Base-by-base conservation (phyloP, 805 yeast species). In the Starmerella floricola region DNA sequence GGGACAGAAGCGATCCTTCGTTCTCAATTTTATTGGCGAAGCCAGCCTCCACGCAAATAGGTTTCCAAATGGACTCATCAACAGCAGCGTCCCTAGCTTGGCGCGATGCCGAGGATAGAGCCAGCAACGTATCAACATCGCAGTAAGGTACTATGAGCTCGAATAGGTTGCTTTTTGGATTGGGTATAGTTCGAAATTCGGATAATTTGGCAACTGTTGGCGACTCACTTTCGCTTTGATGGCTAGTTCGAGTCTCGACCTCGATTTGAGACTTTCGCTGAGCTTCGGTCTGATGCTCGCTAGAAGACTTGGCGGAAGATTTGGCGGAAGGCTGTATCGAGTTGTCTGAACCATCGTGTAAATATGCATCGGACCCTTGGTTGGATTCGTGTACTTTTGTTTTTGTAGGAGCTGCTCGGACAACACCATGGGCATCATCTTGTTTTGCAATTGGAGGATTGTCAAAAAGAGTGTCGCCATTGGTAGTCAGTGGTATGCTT, bases 31-130 rank as follows among this genome's bases (percentile, higher is more conserved):
- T 26, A 2, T 36, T 34, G 3, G 36, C 13, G 24, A 48, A 23
- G 1, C 48, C 52, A n/a, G 43, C 32, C 16, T 17, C 21, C 8
- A 20, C 37, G 27, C 44, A 34, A 8, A 40, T 5, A 17, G 46
- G 52, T 11, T 8, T 11, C 52, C 50, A 46, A 6, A 40, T 13
- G 1, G 16, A n/a, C 34, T 43, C 45, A 17, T 19, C 21, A 6
- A 40, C 38, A 12, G 38, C 46, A 3, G 40, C 40, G 12, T 6
- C 23, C 13, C 45, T 29, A 2, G 31, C 31, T 4, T 29, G 32
- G 11, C 32, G 39, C 17, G 43, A 45, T 3, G 40, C 43, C 2
- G 17, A 10, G 15, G 33, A 6, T 6, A 44, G 28, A 6, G 24
- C 16, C 12, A 28, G 15, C 8, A 44, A 20, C 8, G 44, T 36